These are phyloP conservation scores for Scedosporium dehoogii DNA, from an alignment of 2,329 filamentous ascomycete genomes.

Conservation along the genomic window DNA sequence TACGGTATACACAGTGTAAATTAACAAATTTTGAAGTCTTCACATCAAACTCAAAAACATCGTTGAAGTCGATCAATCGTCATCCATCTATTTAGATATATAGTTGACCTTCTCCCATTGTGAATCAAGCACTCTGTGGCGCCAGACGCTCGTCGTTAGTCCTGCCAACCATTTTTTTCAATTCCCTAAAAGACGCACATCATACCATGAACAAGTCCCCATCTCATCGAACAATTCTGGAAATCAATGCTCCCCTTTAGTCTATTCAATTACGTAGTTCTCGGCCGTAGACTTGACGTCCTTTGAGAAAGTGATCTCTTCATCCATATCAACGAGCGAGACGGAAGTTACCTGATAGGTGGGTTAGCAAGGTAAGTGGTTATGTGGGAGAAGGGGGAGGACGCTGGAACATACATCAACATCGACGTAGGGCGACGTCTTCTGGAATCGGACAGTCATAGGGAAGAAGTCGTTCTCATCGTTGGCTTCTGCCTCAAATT, in stretches of 20 bases:
- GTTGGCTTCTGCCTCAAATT: conserved; percentile 83
- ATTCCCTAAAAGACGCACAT: background rate
- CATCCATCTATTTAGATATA: conserved; percentile 2
- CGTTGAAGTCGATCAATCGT: background rate
- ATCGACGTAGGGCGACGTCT: conserved; percentile 77
- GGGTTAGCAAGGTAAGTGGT: conserved; percentile 15
- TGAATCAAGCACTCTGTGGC: background rate
- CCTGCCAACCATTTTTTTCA: background rate
- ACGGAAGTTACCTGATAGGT: conserved; percentile 50
- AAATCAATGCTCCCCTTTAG: background rate
- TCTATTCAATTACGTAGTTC: conserved; percentile 65
- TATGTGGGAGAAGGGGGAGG: background rate
- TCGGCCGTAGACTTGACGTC: conserved; percentile 70
- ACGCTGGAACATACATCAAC: conserved; percentile 75
- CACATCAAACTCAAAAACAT: background rate
- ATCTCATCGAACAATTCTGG: background rate
- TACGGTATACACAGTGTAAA: background rate
- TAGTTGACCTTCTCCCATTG: background rate
- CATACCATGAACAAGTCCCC: background rate
- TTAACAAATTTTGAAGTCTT: background rate
- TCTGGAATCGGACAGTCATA: conserved; percentile 85
- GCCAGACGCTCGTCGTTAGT: background rate
- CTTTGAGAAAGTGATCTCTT: conserved; percentile 74
- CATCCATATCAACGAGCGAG: conserved; percentile 61
- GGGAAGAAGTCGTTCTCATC: conserved; percentile 97